A percentile compares a stretch with the other conserved stretches of the same genome.
Evolutionary conservation across 768 basidiomycete genomes (phyloP).

Genomic region (Auriscalpium orientale): DNA sequence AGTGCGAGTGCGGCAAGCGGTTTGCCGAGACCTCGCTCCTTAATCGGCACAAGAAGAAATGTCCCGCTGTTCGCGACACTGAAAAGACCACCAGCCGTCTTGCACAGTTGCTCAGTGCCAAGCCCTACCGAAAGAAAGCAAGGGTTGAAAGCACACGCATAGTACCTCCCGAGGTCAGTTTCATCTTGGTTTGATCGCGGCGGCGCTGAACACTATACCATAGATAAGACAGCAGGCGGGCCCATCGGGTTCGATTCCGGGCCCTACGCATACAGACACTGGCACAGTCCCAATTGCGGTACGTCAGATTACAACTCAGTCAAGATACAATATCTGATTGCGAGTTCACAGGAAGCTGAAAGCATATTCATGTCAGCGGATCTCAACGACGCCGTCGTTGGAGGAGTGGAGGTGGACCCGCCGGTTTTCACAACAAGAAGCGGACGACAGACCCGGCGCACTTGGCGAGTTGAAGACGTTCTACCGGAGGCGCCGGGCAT

Average conservation of each 20-base stretch:
- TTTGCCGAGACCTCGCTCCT: background rate
- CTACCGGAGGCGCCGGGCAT: background rate
- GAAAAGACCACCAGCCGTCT: background rate
- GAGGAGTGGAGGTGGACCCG: background rate
- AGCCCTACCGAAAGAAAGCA: background rate
- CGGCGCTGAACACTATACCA: background rate
- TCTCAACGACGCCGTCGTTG: background rate
- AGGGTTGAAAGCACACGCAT: background rate
- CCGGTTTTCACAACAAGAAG: background rate
- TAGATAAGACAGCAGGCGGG: background rate
- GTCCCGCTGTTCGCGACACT: background rate
- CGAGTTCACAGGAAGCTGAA: background rate
- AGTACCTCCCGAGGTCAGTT: background rate
- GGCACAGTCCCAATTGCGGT: background rate
- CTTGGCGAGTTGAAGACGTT: background rate
- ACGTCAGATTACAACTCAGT: background rate
- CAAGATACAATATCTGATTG: background rate
- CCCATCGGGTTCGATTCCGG: background rate
- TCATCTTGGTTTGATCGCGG: background rate
- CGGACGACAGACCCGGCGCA: background rate
- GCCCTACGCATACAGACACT: background rate
- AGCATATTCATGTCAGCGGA: background rate
- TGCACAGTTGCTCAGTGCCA: background rate
- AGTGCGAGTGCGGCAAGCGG: background rate
- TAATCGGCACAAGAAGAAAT: background rate